Base-by-base conservation (phyloP, 352 stramenopile species). In the Phytophthora fragariae region DNA sequence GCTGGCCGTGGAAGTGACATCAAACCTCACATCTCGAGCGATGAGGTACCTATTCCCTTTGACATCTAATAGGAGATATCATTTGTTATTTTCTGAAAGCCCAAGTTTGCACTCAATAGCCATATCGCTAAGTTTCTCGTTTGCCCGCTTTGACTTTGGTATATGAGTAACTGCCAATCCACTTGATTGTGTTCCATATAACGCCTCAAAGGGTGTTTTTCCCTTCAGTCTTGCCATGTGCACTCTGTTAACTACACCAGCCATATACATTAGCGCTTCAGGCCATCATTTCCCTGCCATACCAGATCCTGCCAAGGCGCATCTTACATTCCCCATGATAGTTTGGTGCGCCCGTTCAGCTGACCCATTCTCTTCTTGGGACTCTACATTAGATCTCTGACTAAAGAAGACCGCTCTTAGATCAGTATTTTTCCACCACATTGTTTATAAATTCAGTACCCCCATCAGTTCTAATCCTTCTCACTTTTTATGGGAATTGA, bases 181-280 rank as follows among this genome's bases (percentile, higher is more conserved):
- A 44, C 15, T 44, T 31, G 53, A 17, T 24, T 59, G 47, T 19
- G 19, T 73, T 33, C 24, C 67, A 65, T 27, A 71, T 7, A 53
- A 56, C 2, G 35, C 33, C 27, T 68, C 50, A 47, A 53, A 67
- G 3, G 52, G 39, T 44, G 1, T 49, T 27, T 53, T 35, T 39
- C 65, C 39, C 47, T 78, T 61, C 63, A 64, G 19, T n/a, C 60
- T 12, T 50, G 68, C 33, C 41, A 41, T 62, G 6, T 54, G 31
- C 49, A 59, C 15, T 61, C 68, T 64, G 41, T 70, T 62, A 14
- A 2, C 50, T 8, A 70, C 54, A 21, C 3, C 17, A 6, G 27
- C 62, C 57, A 65, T 44, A 27, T 64, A 64, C n/a, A 33, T 49
- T 29, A 64, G 33, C 0, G 63, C 63, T 44, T 70, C 63, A 4